A percentile compares a stretch with the other conserved stretches of the same genome.
phyloP scores from a whole-genome alignment of 768 basidiomycete species.

The Jaapia argillacea region DNA sequence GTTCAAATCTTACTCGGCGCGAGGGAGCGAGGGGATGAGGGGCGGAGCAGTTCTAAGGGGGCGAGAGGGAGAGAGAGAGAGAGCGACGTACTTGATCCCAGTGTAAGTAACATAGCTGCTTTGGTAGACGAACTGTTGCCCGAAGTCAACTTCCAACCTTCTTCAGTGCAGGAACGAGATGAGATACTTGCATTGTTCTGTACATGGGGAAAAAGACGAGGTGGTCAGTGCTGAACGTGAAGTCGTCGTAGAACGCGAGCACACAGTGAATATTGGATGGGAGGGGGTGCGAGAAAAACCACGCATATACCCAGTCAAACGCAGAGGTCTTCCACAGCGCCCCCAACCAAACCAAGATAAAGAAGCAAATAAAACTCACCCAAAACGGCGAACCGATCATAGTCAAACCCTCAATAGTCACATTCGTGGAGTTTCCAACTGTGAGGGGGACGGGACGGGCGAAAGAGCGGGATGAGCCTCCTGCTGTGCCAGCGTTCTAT shows the following conservation, averaged over 20 bases:
- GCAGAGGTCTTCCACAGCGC: no score
- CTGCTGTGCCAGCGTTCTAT: slow-evolving; percentile 27
- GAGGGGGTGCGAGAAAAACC: no score
- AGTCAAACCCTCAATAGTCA: slow-evolving; percentile 28
- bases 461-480: slow-evolving; percentile 31
- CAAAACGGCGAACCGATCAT: slow-evolving; percentile 31
- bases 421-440: slow-evolving; percentile 30
- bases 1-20: no score
- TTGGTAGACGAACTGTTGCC: slow-evolving; percentile 32
- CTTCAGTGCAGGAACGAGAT: not conserved
- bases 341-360: no score
- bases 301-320: no score
- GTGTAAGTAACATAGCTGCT: slow-evolving; percentile 30
- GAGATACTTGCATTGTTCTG: slow-evolving; percentile 13
- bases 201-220: slow-evolving; percentile 1
- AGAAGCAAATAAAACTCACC: no score
- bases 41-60: not conserved
- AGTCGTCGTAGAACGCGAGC: not conserved
- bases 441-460: slow-evolving; percentile 34
- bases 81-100: slow-evolving; percentile 21
- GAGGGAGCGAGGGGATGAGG: not conserved
- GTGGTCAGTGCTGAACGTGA: no score
- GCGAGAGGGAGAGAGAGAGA: slow-evolving; percentile 1
- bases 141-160: slow-evolving; percentile 4
- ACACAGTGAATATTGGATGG: not conserved